phyloP scores from a whole-genome alignment of 306 rosid species.

The Cicer yamashitae region DNA sequence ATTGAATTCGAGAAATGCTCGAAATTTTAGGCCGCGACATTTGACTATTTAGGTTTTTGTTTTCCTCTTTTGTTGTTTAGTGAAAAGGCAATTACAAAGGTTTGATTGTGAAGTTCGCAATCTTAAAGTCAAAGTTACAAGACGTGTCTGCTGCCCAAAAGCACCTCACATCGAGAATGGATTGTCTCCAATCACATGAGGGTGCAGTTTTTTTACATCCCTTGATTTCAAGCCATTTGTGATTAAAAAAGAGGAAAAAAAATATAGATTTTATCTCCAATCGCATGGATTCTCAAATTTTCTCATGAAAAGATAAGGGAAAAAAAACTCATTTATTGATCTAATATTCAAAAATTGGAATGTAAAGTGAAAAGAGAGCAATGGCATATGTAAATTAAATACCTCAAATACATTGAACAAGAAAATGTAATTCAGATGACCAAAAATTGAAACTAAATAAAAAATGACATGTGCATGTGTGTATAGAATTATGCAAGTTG shows the following conservation, averaged over 20 bases:
- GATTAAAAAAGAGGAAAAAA: too few species aligned
- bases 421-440: not conserved
- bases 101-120: constrained; percentile 22
- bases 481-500: not conserved
- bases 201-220: too few species aligned
- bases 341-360: not conserved
- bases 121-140: constrained; percentile 16
- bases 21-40: too few species aligned
- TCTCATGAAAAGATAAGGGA: too few species aligned
- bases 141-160: constrained; percentile 16
- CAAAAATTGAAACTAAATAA: not conserved
- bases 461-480: not conserved
- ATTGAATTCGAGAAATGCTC: too few species aligned
- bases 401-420: not conserved
- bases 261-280: too few species aligned
- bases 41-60: too few species aligned
- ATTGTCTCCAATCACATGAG: too few species aligned
- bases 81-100: too few species aligned
- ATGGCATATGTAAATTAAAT: not conserved
- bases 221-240: too few species aligned
- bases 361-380: not conserved
- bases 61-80: too few species aligned
- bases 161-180: not conserved
- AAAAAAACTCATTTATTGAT: not conserved
- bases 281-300: too few species aligned